Percentiles rank a stretch among this genome's conserved stretches.
These are phyloP conservation scores for Daldinia caldariorum DNA, from an alignment of 495 filamentous ascomycete genomes.

Conservation along the genomic window DNA sequence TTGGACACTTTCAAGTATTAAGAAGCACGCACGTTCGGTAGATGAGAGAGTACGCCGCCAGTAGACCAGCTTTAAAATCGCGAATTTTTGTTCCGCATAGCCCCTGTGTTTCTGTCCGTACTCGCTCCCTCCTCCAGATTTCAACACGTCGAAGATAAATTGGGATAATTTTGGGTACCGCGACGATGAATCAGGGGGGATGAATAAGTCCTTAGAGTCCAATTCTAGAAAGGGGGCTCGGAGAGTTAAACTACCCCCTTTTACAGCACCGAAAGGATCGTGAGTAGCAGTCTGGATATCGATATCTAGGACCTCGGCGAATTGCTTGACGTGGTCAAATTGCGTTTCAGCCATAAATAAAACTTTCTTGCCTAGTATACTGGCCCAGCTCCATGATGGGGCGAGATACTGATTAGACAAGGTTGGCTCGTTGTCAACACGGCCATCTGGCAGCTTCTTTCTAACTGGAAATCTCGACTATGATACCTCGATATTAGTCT, in stretches of 20 bases:
- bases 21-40: constrained; percentile 13
- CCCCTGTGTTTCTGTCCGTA: constrained; percentile 31
- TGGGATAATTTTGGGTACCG: neutral
- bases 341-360: constrained; percentile 26
- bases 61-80: constrained; percentile 32
- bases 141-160: neutral
- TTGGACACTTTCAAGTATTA: constrained; percentile 22
- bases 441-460: constrained; percentile 2
- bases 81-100: constrained; percentile 36
- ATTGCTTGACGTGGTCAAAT: constrained; percentile 25
- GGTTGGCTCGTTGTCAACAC: constrained; percentile 2
- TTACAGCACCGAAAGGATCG: constrained; percentile 40
- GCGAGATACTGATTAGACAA: constrained; percentile 39
- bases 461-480: constrained; percentile 9
- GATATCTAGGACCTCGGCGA: constrained; percentile 36
- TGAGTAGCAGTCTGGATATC: constrained; percentile 22
- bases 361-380: constrained; percentile 34
- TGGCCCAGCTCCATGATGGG: constrained; percentile 48
- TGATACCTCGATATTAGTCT: neutral
- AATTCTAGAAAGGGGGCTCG: constrained; percentile 33
- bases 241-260: constrained; percentile 34
- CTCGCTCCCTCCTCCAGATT: constrained; percentile 19
- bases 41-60: constrained; percentile 15
- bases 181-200: constrained; percentile 8
- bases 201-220: constrained; percentile 21